Percentiles rank a stretch among this genome's conserved stretches.
phyloP scores from a whole-genome alignment of 257 asterid genomes.

The Penstemon newberryi region DNA sequence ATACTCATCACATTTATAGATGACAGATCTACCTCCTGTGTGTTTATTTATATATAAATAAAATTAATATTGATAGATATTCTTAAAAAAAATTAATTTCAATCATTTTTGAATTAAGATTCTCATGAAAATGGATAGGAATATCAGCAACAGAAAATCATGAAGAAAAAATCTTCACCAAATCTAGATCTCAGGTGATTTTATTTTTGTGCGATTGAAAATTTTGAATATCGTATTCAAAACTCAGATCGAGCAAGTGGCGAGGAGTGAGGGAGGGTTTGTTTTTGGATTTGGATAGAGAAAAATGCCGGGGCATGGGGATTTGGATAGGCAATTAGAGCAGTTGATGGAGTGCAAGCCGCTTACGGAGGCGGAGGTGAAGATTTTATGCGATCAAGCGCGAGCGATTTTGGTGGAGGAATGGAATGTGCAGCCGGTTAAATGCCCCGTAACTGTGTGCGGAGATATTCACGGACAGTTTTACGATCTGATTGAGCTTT shows the following conservation, averaged over 20 bases:
- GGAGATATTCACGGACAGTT: constrained; percentile 93
- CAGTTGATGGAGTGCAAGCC: constrained; percentile 95
- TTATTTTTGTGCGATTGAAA: background rate
- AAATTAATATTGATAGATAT: background rate
- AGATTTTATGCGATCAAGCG: constrained; percentile 78
- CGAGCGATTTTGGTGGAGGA: constrained; percentile 84
- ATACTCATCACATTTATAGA: constrained; percentile 10
- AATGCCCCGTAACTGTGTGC: constrained; percentile 92
- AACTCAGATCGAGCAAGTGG: constrained; percentile 45
- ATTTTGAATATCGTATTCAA: constrained; percentile 24
- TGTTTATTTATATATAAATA: constrained; percentile 8
- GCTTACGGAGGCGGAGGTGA: constrained; percentile 76
- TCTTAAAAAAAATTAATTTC: background rate
- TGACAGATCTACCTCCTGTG: constrained; percentile 21
- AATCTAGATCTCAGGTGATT: constrained; percentile 40
- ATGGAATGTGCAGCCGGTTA: constrained; percentile 94
- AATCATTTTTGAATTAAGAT: constrained; percentile 28
- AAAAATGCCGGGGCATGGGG: constrained; percentile 81
- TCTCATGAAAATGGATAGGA: constrained; percentile 24
- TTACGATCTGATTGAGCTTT: constrained; percentile 87
- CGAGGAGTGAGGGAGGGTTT: constrained; percentile 16
- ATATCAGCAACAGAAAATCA: constrained; percentile 31
- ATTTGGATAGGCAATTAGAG: constrained; percentile 86
- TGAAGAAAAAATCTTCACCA: constrained; percentile 16
- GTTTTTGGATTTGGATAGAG: background rate